Conservation (phyloP, 106 monocot genomes). For the Dioscorea zingiberensis region DNA sequence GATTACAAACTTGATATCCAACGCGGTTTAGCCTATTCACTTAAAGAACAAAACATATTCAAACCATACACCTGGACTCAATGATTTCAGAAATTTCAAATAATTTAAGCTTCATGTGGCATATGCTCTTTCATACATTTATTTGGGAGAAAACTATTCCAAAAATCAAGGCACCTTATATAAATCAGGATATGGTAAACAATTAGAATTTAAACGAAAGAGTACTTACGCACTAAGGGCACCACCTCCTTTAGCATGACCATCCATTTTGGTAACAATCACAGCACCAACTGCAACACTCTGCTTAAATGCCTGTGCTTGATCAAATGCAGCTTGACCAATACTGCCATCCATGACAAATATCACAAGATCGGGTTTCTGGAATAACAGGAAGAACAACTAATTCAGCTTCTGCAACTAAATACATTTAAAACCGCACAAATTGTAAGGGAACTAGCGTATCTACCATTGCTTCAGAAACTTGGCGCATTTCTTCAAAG, state of each 20-base stretch:
- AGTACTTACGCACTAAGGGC: constrained; percentile 98
- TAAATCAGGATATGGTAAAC: too few species aligned
- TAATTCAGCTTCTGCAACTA: neutral
- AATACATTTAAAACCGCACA: too few species aligned
- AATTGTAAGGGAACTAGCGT: neutral
- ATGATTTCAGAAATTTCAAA: too few species aligned
- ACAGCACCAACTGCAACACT: constrained; percentile 98
- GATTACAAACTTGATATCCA: too few species aligned
- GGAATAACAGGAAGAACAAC: constrained; percentile 15
- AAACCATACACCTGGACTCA: too few species aligned
- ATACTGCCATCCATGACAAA: constrained; percentile 99
- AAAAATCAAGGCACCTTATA: too few species aligned
- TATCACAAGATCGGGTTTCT: constrained; percentile 99
- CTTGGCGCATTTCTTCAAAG: constrained; percentile 99
- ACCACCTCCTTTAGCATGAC: constrained; percentile 99
- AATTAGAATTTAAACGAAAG: neutral
- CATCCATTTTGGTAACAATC: constrained; percentile 98
- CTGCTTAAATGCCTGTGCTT: constrained; percentile 96
- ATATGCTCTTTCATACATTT: too few species aligned
- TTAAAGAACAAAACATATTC: too few species aligned
- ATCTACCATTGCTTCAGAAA: constrained; percentile 90
- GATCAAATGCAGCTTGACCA: constrained; percentile 97
- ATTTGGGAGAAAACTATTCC: too few species aligned
- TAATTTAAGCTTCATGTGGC: too few species aligned
- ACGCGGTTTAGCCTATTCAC: too few species aligned